A percentile compares a stretch with the other conserved stretches of the same genome.
These are phyloP conservation scores for Straminergon stramineum DNA, from an alignment of 225 moss, liverwort and hornwort species.

Conservation along the genomic window DNA sequence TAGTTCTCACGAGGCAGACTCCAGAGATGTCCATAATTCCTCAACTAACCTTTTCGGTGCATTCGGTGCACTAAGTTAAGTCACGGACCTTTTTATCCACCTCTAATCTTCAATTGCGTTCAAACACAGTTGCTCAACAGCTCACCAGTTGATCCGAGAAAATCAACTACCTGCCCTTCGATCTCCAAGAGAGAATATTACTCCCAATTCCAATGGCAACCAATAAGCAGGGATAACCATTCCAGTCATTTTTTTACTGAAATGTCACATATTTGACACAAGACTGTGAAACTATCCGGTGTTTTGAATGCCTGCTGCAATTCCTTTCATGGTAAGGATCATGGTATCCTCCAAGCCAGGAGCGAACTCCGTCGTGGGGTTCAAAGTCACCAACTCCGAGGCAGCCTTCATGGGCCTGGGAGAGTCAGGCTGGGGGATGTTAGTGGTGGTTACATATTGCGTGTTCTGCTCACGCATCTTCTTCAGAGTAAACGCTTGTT, in stretches of 20 bases:
- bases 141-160: not conserved
- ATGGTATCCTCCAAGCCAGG: conserved; percentile 55
- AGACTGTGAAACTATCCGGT: conserved; percentile 25
- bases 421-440: not conserved
- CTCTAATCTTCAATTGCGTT: not conserved
- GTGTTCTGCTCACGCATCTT: conserved; percentile 38
- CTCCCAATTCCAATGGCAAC: not conserved
- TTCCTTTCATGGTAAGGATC: conserved; percentile 63
- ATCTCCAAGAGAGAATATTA: not conserved
- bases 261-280: not conserved
- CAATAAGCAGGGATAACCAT: not conserved
- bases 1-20: not conserved
- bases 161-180: not conserved
- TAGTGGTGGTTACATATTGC: not conserved
- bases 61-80: not conserved
- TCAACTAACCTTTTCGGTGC: not conserved
- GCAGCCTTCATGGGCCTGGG: conserved; percentile 25
- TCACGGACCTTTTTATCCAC: not conserved
- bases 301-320: conserved; percentile 63
- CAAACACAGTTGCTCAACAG: not conserved
- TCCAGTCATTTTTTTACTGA: not conserved
- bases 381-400: conserved; percentile 42
- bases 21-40: not conserved
- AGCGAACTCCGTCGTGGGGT: conserved; percentile 48
- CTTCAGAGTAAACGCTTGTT: conserved; percentile 54